Conservation (phyloP, 169 alveolate genomes). For the Cryptosporidium muris region DNA sequence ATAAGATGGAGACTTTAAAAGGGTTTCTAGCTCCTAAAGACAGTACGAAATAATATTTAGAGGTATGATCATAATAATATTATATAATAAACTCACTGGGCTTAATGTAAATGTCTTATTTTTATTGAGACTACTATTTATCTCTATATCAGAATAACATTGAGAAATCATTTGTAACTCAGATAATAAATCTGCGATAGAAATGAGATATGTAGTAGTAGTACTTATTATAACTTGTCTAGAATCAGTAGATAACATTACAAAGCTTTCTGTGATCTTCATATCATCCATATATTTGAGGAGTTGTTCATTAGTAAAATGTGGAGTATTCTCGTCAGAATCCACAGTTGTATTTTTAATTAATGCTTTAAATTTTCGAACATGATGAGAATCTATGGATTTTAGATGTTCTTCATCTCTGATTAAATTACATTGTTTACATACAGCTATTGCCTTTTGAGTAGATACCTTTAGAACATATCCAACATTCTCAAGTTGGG, state of each 20-base stretch:
- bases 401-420: slow-evolving; percentile 21
- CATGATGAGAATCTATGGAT: slow-evolving; percentile 42
- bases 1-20: slow-evolving; percentile 13
- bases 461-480: slow-evolving; percentile 4
- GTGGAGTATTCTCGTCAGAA: not conserved
- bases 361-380: slow-evolving; percentile 54
- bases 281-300: not conserved
- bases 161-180: slow-evolving; percentile 45
- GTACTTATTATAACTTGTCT: slow-evolving; percentile 49
- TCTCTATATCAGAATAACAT: slow-evolving; percentile 23
- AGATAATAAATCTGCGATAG: slow-evolving; percentile 34
- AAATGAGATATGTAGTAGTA: slow-evolving; percentile 26
- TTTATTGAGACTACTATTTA: slow-evolving; percentile 12
- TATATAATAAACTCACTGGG: slow-evolving; percentile 31
- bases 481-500: slow-evolving; percentile 12
- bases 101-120: slow-evolving; percentile 16
- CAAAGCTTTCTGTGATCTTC: not conserved
- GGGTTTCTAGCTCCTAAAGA: slow-evolving; percentile 35
- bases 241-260: slow-evolving; percentile 57
- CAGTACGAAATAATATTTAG: not conserved
- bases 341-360: slow-evolving; percentile 24
- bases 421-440: slow-evolving; percentile 22
- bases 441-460: slow-evolving; percentile 14
- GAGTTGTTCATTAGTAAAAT: too few species aligned
- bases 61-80: not conserved